Base-by-base conservation (phyloP, 2,329 filamentous ascomycete species). In the Aspergillus pseudotamarii region DNA sequence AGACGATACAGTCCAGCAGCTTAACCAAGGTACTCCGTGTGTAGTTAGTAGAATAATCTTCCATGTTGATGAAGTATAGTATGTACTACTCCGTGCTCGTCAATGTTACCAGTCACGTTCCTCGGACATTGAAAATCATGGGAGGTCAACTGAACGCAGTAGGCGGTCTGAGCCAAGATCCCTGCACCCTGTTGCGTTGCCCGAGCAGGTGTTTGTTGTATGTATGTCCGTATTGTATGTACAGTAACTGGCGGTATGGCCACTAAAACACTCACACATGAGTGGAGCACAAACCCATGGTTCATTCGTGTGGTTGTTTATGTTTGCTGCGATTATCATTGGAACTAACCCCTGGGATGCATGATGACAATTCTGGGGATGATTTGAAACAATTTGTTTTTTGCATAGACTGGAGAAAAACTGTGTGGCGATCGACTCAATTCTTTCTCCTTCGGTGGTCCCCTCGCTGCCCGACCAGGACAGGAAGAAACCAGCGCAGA, bases 231-330 rank as follows among this genome's bases (percentile, higher is more conserved):
- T 26, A 26, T 26, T 26, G 26, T 26, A 26, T 34, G 21, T 51
- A 48, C 38, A 48, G 45, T 23, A 48, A 48, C 23, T 26, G 45
- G 21, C 21, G 19, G 43, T 51, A 48, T 28, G 23, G 45, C 45
- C 45, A 48, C 21, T 48, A 26, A 26, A 26, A 10, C 23, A 46
- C 43, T 23, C 43, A 14, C 28, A n/a, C 48, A 5, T 32, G 48
- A 34, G 55, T 63, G 61, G 58, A 58, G 53, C 62, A 60, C 28
- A 21, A 43, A 60, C 34, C 65, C 65, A 67, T 66, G 65, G 65
- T 67, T 67, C 64, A 56, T 62, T 28, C 43, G 63, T 67, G n/a
- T 61, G 61, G 38, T 64, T 63, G 32, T 38, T 60, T 28, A 55
- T 60, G 41, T 46, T 45, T 43, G 58, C 41, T 38, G 3, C 28